Evolutionary conservation across 257 asterid genomes (phyloP), one percentile per base, ranked within the genome.

Genomic region (Primulina tabacum): DNA sequence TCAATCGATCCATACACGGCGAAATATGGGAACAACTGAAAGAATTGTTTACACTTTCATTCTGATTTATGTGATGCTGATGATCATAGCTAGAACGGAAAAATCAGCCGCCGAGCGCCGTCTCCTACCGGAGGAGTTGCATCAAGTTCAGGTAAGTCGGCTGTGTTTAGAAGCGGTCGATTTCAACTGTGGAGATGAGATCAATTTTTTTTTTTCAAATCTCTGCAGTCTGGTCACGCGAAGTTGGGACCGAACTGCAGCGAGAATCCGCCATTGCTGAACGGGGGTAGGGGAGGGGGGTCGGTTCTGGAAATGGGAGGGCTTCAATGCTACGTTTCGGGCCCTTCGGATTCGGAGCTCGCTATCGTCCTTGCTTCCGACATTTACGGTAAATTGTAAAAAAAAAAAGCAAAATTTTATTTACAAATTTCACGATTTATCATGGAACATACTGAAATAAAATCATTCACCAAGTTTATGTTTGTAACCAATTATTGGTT

Each of bases 241-340:
- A 88, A 84, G 89, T 78, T 90, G 59, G 90, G 89, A 14, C 81
- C 85, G 16, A 79, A 81, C 75, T 83, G 90, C 83, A 81, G 86
- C 34, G 88, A 77, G 65, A 83, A 84, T 11, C 89, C 95, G n/a
- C 95, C 95, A 21, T 67, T 60, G 33, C 58, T 83, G 66, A 78
- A 77, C 77, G 76, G 87, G 64, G 75, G 50, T 75, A 76, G 78
- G 34, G 92, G 90, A 16, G 76, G 17, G 64, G 92, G 90, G 43
- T 70, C 78, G 10, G 82, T 82, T 26, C 26, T 64, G 17, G 75
- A 82, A 40, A 4, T 86, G 4, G 92, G 76, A 16, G 92, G 86
- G 32, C 81, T 82, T 73, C 80, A 83, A 34, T 14, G 84, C 47
- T 82, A 84, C 72, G 77, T 80, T 21, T 66, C 85, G 32, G 87